phyloP scores from a whole-genome alignment of 73 alveolate species.

The Symbiodinium natans region DNA sequence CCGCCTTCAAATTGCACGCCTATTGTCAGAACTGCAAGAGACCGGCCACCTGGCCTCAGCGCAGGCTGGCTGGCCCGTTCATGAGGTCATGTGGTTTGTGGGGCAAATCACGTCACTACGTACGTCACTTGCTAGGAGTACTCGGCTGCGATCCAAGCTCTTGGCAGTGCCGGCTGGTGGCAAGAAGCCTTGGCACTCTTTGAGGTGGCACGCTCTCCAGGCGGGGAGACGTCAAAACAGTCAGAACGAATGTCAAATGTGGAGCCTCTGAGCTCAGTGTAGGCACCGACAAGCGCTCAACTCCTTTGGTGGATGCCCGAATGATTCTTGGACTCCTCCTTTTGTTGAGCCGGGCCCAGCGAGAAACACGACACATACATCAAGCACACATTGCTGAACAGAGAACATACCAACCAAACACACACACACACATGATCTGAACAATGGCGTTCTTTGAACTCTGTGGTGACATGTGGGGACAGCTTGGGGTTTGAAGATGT shows the following conservation, averaged over 20 bases:
- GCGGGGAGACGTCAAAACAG: neutral
- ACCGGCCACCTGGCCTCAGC: slow-evolving; percentile 7
- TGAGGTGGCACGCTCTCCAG: slow-evolving; percentile 1
- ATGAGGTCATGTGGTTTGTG: neutral
- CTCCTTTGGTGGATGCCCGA: neutral
- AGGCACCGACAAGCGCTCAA: neutral
- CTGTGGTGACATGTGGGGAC: no score
- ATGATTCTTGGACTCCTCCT: neutral
- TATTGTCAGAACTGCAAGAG: slow-evolving; percentile 14
- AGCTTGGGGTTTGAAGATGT: no score
- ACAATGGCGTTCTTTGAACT: no score
- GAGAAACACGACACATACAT: no score
- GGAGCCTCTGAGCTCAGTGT: no score
- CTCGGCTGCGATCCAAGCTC: slow-evolving; percentile 37
- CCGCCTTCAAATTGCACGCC: slow-evolving; percentile 29
- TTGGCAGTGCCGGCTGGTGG: slow-evolving; percentile 62
- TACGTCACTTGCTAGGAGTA: neutral
- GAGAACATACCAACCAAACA: no score
- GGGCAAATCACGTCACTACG: neutral
- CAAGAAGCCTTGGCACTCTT: slow-evolving; percentile 52
- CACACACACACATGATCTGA: no score
- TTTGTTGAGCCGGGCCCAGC: neutral
- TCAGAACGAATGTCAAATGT: neutral
- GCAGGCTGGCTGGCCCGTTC: neutral
- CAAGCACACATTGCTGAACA: no score